These are phyloP conservation scores for Termitomyces sp. DNA, from an alignment of 768 basidiomycete genomes.

Conservation along the genomic window DNA sequence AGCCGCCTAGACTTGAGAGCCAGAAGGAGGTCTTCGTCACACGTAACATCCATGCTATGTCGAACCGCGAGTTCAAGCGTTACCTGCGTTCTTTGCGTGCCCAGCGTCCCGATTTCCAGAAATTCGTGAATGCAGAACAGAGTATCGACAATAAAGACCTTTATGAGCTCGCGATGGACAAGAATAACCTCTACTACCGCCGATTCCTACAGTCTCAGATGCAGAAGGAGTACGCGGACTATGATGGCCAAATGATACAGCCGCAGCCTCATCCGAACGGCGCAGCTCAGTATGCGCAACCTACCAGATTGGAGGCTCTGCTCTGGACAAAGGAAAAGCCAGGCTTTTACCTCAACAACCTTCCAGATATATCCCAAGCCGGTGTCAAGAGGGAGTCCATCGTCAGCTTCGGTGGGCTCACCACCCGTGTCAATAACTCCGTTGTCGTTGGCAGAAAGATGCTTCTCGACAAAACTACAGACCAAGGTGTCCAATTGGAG, in stretches of 20 bases:
- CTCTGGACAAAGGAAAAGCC: constrained; percentile 48
- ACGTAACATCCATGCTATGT: constrained; percentile 60
- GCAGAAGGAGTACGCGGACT: constrained; percentile 15
- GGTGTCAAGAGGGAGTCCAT: constrained; percentile 13
- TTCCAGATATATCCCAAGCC: neutral
- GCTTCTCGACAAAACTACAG: constrained; percentile 22
- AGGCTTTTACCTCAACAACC: constrained; percentile 48
- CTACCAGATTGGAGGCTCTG: constrained; percentile 47
- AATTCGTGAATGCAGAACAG: constrained; percentile 30
- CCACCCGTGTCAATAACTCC: constrained; percentile 17
- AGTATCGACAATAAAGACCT: constrained; percentile 14
- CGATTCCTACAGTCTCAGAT: constrained; percentile 34
- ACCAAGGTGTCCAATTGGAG: constrained; percentile 23
- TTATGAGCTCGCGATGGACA: constrained; percentile 20
- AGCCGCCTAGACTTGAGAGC: neutral
- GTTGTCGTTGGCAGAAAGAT: constrained; percentile 10
- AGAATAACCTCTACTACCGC: constrained; percentile 20
- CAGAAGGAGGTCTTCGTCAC: constrained; percentile 22
- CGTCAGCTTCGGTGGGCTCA: constrained; percentile 42
- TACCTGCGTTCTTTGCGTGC: constrained; percentile 58
- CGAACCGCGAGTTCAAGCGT: constrained; percentile 45
- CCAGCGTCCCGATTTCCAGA: constrained; percentile 49
- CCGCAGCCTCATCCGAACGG: constrained; percentile 60
- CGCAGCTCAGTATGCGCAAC: constrained; percentile 55
- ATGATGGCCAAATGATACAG: constrained; percentile 37